phyloP scores from a whole-genome alignment of 176 grass and related monocot genomes.

The Panicum miliaceum region DNA sequence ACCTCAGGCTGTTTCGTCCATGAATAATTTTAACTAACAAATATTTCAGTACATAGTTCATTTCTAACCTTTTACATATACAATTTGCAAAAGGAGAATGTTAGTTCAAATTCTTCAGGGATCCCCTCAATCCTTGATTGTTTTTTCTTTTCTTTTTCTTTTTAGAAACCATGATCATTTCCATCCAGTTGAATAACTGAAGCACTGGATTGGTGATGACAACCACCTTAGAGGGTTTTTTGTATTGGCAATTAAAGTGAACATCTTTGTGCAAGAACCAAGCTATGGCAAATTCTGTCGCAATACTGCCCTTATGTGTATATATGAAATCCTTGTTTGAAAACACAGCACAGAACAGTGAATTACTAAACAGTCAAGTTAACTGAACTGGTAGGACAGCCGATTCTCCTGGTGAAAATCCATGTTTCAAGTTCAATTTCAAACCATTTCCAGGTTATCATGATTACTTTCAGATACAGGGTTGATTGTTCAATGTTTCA shows the following conservation, averaged over 20 bases:
- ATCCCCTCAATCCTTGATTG: not conserved
- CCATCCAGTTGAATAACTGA: not conserved
- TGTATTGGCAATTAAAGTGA: not conserved
- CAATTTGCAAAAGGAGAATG: not conserved
- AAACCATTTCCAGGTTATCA: not conserved
- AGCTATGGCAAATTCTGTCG: not conserved
- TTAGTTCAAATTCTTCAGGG: not conserved
- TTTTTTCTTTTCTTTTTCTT: not conserved
- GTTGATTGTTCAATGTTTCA: slow-evolving; percentile 13
- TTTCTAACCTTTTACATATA: not conserved
- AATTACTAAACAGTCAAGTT: slow-evolving; percentile 2
- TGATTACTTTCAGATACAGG: slow-evolving; percentile 23
- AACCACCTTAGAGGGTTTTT: not conserved
- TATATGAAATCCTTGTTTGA: not conserved
- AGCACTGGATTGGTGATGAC: not conserved
- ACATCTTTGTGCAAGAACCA: not conserved
- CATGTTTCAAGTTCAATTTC: slow-evolving; percentile 15
- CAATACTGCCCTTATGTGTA: not conserved
- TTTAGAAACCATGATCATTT: not conserved
- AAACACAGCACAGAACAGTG: slow-evolving; percentile 4
- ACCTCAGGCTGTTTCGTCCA: not conserved
- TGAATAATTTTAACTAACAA: not conserved
- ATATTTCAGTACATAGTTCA: not conserved
- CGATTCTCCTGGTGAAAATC: not conserved
- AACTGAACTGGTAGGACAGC: not conserved